Evolutionary conservation across 768 basidiomycete species (phyloP).

Genomic region (Lactarius sanguifluus): DNA sequence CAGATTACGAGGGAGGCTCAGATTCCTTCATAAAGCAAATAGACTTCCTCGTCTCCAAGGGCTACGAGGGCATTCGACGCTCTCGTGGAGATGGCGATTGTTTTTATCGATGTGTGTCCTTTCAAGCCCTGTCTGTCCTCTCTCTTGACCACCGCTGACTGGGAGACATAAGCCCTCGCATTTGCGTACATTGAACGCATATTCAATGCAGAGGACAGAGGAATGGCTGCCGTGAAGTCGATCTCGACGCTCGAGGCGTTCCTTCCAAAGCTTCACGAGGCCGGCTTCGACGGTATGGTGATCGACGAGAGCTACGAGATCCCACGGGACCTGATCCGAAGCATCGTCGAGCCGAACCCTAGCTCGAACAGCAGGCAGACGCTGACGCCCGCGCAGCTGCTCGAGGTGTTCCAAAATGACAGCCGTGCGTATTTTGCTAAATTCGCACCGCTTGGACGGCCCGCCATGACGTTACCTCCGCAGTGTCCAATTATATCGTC

Average conservation of each 20-base stretch:
- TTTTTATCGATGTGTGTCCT: conserved; percentile 76
- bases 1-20: conserved; percentile 65
- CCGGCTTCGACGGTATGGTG: conserved; percentile 64
- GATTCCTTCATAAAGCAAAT: conserved; percentile 70
- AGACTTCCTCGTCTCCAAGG: conserved; percentile 59
- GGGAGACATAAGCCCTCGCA: conserved; percentile 57
- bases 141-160: conserved; percentile 26
- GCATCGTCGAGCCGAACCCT: conserved; percentile 39
- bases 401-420: conserved; percentile 52
- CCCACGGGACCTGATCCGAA: conserved; percentile 52
- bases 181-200: conserved; percentile 81
- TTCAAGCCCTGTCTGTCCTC: not conserved
- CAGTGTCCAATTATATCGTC: conserved; percentile 72
- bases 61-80: conserved; percentile 66
- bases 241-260: conserved; percentile 53
- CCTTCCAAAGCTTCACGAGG: conserved; percentile 49
- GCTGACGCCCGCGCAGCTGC: conserved; percentile 39
- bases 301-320: conserved; percentile 75
- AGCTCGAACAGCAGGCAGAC: conserved; percentile 35
- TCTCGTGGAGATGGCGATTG: conserved; percentile 84
- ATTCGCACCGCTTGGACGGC: not conserved
- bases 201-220: conserved; percentile 46
- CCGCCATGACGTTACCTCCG: not conserved
- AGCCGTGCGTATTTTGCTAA: conserved; percentile 40
- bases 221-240: conserved; percentile 38